Evolutionary conservation across 352 stramenopile genomes (phyloP).

Genomic region (Globisporangium middletonii): DNA sequence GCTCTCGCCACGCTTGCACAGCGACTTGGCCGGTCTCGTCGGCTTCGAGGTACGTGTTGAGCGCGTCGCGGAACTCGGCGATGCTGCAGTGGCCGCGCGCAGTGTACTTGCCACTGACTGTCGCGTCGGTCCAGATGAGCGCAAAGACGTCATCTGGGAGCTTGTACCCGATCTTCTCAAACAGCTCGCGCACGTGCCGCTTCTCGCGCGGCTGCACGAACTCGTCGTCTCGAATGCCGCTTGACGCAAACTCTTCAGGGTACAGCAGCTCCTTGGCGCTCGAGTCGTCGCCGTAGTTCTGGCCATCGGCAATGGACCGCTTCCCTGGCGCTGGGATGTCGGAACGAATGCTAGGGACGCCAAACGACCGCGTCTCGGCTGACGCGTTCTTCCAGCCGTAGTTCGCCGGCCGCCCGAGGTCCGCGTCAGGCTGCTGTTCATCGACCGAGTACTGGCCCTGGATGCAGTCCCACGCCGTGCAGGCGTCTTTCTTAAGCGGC

Average conservation of each 20-base stretch:
- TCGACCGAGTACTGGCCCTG: constrained; percentile 74
- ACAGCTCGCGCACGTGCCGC: constrained; percentile 58
- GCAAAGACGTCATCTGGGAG: constrained; percentile 59
- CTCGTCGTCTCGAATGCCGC: constrained; percentile 80
- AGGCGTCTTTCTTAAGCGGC: constrained; percentile 37
- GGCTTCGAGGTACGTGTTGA: constrained; percentile 63
- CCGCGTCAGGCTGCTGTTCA: constrained; percentile 74
- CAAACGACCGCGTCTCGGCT: constrained; percentile 57
- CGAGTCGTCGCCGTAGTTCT: constrained; percentile 90
- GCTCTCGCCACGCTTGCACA: constrained; percentile 46
- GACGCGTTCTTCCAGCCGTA: constrained; percentile 83
- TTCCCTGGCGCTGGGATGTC: constrained; percentile 72
- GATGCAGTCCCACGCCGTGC: constrained; percentile 71
- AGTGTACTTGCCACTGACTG: constrained; percentile 34
- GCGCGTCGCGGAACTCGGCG: constrained; percentile 63
- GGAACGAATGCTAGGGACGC: constrained; percentile 77
- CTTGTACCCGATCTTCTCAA: constrained; percentile 62
- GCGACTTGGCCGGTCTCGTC: constrained; percentile 35
- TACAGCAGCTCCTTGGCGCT: constrained; percentile 79
- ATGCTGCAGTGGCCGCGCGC: constrained; percentile 39
- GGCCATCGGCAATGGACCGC: constrained; percentile 79
- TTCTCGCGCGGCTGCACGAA: constrained; percentile 60
- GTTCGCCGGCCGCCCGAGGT: constrained; percentile 79
- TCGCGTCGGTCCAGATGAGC: constrained; percentile 63
- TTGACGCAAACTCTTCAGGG: constrained; percentile 71